These are phyloP conservation scores for Recurvomyces mirabilis DNA, from an alignment of 495 filamentous ascomycete species.

Conservation along the genomic window DNA sequence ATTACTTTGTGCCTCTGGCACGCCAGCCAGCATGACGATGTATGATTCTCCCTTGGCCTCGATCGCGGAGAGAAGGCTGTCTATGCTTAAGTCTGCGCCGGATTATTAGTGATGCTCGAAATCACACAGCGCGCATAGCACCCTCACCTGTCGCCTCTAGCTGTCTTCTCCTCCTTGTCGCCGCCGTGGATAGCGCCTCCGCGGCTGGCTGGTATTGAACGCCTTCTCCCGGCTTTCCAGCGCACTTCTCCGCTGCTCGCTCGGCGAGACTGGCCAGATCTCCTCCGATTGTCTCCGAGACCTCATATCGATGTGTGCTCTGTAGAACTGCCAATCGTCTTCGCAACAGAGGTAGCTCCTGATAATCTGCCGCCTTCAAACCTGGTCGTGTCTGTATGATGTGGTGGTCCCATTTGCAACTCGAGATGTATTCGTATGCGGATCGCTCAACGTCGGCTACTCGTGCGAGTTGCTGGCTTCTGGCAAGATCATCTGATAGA, in stretches of 20 bases:
- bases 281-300: too few species aligned
- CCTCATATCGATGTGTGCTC: too few species aligned
- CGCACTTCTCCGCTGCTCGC: too few species aligned
- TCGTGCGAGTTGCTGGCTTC: constrained; percentile 7
- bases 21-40: constrained; percentile 1
- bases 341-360: constrained; percentile 49
- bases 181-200: too few species aligned
- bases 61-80: background rate
- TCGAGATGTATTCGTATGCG: constrained; percentile 38
- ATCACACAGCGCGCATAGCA: too few species aligned
- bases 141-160: too few species aligned
- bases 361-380: constrained; percentile 55
- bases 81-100: background rate
- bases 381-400: constrained; percentile 72
- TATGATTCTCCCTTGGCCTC: background rate
- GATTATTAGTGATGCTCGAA: too few species aligned
- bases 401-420: constrained; percentile 69
- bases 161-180: too few species aligned
- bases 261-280: too few species aligned
- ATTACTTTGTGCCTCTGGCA: background rate
- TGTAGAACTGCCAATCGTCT: too few species aligned
- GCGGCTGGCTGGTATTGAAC: too few species aligned
- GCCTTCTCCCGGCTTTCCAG: too few species aligned
- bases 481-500: background rate
- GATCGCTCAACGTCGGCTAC: constrained; percentile 16